These are phyloP conservation scores for sorghum (Sorghum bicolor) DNA, from an alignment of 176 grass and related monocot species.

Conservation along the genomic window DNA sequence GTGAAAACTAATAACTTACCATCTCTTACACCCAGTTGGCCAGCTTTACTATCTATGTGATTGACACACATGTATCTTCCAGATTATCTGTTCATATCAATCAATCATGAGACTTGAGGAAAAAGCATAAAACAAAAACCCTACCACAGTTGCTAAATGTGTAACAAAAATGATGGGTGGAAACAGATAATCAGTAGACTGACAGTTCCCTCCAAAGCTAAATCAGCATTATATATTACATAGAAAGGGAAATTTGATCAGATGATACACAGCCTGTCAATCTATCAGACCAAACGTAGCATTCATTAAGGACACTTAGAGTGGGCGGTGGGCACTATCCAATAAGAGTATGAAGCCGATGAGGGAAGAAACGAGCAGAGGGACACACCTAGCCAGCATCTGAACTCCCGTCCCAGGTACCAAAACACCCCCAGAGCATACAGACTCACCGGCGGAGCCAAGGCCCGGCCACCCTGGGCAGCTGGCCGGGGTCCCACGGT, in stretches of 20 bases:
- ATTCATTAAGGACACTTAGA: neutral
- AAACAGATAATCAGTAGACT: neutral
- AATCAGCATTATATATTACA: neutral
- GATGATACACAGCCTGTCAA: too few species aligned
- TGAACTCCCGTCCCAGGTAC: neutral
- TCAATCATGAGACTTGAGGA: neutral
- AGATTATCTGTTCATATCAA: neutral
- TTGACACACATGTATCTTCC: neutral
- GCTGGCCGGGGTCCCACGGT: too few species aligned
- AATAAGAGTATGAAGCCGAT: neutral
- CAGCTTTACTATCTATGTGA: neutral
- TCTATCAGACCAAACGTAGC: neutral
- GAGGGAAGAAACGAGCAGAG: neutral
- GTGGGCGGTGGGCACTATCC: neutral
- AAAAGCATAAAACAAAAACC: neutral
- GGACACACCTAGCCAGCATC: neutral
- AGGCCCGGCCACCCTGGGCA: too few species aligned
- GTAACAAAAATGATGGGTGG: neutral
- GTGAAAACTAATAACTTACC: slow-evolving; percentile 13
- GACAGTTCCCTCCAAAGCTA: neutral
- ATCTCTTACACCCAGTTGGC: neutral
- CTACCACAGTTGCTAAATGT: neutral
- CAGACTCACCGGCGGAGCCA: too few species aligned
- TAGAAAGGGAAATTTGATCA: neutral
- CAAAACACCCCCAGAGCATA: neutral